A percentile compares a stretch with the other conserved stretches of the same genome.
Conservation (phyloP, 306 rosid genomes). For the Lathyrus sativus region DNA sequence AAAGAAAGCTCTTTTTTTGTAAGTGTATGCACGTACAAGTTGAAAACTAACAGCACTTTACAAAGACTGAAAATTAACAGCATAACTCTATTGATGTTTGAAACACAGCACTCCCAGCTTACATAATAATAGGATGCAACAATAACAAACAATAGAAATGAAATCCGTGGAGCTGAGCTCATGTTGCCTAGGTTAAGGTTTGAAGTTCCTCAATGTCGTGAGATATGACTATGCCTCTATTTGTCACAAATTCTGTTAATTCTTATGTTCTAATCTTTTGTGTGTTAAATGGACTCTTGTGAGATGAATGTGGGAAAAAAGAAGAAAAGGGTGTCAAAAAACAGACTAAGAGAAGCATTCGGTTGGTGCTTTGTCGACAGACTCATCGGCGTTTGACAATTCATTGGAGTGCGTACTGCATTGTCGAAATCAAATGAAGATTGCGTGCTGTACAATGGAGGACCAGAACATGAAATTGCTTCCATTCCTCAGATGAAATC, state of each 20-base stretch:
- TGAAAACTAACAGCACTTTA: neutral
- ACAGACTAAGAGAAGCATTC: no score
- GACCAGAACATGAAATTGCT: conserved; percentile 27
- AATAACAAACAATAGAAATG: neutral
- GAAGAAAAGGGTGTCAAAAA: no score
- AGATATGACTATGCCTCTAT: neutral
- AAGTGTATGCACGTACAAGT: neutral
- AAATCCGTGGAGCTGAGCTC: neutral
- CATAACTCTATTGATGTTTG: neutral
- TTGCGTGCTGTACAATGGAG: conserved; percentile 15
- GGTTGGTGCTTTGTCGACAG: neutral
- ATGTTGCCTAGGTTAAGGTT: neutral
- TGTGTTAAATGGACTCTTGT: no score
- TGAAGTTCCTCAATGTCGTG: conserved; percentile 11
- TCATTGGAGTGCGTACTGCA: neutral
- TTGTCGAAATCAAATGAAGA: conserved; percentile 29
- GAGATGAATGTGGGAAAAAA: no score
- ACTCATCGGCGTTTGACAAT: neutral
- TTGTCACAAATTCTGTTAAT: no score
- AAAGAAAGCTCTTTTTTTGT: neutral
- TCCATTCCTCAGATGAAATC: conserved; percentile 18
- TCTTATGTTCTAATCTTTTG: no score
- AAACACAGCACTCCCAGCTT: no score
- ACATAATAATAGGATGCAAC: neutral
- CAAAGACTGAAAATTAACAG: neutral